These are phyloP conservation scores for Aureobasidium subglaciale DNA, from an alignment of 2,329 filamentous ascomycete species.

Conservation along the genomic window DNA sequence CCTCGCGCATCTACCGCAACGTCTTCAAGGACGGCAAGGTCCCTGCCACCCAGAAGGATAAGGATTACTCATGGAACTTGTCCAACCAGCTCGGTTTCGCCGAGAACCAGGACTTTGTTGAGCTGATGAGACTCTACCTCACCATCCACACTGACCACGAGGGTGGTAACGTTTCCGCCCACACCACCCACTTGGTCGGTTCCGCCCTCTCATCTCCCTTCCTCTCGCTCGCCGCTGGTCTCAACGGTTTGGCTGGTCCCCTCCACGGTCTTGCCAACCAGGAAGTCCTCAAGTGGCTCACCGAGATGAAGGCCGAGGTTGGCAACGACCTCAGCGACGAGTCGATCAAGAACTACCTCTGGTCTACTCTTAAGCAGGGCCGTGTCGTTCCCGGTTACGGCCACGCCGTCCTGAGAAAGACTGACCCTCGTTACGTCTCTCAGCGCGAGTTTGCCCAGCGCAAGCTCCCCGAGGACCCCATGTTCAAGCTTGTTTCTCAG, in stretches of 20 bases:
- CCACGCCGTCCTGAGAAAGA: slow-evolving; percentile 99
- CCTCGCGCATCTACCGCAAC: slow-evolving; percentile 98
- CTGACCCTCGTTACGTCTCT: slow-evolving; percentile 95
- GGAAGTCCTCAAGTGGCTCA: slow-evolving; percentile 98
- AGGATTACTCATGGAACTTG: slow-evolving; percentile 99
- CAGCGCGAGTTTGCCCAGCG: slow-evolving; percentile 94
- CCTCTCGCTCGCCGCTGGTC: slow-evolving; percentile 90
- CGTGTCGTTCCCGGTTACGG: slow-evolving; percentile 98
- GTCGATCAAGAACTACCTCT: slow-evolving; percentile 97
- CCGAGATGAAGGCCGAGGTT: slow-evolving; percentile 94
- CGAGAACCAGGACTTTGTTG: slow-evolving; percentile 91
- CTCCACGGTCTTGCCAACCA: slow-evolving; percentile 99
- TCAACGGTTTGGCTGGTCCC: slow-evolving; percentile 96
- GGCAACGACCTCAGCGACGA: slow-evolving; percentile 94
- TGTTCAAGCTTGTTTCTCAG: slow-evolving; percentile 99
- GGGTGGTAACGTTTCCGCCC: slow-evolving; percentile 96
- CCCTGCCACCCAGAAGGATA: slow-evolving; percentile 89
- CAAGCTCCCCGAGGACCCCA: slow-evolving; percentile 92
- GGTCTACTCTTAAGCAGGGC: slow-evolving; percentile 90
- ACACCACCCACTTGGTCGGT: slow-evolving; percentile 97
- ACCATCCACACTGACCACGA: slow-evolving; percentile 99
- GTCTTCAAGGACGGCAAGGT: slow-evolving; percentile 99
- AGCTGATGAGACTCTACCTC: slow-evolving; percentile 97
- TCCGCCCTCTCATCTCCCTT: slow-evolving; percentile 94
- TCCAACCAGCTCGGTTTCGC: slow-evolving; percentile 98